Evolutionary conservation across 2,329 filamentous ascomycete genomes (phyloP).

Genomic region (Aureobasidium zeae): DNA sequence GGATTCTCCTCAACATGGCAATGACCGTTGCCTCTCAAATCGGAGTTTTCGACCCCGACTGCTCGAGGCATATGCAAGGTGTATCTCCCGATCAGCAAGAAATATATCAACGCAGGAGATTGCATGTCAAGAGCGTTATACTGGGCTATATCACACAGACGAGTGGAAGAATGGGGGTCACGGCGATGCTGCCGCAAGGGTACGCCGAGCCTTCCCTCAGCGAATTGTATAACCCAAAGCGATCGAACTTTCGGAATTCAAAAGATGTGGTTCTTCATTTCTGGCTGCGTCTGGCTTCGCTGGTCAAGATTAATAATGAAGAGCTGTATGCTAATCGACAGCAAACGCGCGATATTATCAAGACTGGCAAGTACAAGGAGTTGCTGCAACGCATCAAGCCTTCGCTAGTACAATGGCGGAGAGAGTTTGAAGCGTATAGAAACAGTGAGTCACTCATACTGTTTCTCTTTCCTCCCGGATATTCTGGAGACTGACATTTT

Average conservation of each 20-base stretch:
- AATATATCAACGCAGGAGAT: constrained; percentile 64
- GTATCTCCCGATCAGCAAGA: constrained; percentile 53
- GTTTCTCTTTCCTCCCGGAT: constrained; percentile 16
- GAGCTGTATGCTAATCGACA: constrained; percentile 79
- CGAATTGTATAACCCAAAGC: constrained; percentile 23
- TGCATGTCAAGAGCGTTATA: constrained; percentile 74
- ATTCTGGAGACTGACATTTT: constrained; percentile 17
- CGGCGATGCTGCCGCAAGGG: constrained; percentile 71
- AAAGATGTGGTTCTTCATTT: constrained; percentile 61
- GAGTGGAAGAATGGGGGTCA: constrained; percentile 85
- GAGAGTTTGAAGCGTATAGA: constrained; percentile 67
- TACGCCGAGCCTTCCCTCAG: constrained; percentile 31
- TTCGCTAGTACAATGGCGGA: constrained; percentile 67
- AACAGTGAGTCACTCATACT: constrained; percentile 34
- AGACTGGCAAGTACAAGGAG: constrained; percentile 72
- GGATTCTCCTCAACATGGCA: constrained; percentile 91
- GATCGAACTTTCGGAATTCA: constrained; percentile 11
- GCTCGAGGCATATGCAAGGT: constrained; percentile 35
- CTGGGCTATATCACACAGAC: constrained; percentile 88
- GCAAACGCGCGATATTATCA: constrained; percentile 80
- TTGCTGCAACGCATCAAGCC: constrained; percentile 74
- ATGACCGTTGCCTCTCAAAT: constrained; percentile 87
- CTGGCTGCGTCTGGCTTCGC: constrained; percentile 86
- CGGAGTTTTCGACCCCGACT: constrained; percentile 87
- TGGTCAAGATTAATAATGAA: constrained; percentile 86